Conservation (phyloP, 169 alveolate genomes). For the Eimeria acervulina region DNA sequence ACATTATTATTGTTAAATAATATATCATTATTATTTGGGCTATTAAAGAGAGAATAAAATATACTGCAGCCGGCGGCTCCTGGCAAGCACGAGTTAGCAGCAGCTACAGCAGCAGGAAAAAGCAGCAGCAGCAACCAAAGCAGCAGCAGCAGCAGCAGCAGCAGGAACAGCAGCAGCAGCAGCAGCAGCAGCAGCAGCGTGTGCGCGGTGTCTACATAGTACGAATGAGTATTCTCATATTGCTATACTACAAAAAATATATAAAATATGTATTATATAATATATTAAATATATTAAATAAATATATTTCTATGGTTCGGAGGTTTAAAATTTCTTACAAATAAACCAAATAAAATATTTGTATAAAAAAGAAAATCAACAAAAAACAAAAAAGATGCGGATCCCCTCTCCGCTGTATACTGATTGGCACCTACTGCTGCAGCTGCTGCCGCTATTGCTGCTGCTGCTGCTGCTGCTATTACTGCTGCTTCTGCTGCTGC, state of each 20-base stretch:
- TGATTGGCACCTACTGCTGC: not conserved
- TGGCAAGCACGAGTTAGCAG: not conserved
- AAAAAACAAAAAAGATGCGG: not conserved
- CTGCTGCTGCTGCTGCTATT: not conserved
- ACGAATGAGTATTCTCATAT: too few species aligned
- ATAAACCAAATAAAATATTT: not conserved
- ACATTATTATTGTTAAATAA: too few species aligned
- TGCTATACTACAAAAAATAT: not conserved
- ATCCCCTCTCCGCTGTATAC: not conserved
- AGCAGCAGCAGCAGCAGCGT: too few species aligned
- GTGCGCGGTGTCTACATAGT: not conserved
- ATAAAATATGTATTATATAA: not conserved
- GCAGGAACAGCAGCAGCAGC: not conserved
- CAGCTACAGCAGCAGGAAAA: too few species aligned
- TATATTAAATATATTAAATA: not conserved
- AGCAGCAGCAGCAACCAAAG: not conserved
- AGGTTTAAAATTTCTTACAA: too few species aligned
- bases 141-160: not conserved
- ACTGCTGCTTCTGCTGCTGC: constrained; percentile 17
- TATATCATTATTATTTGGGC: too few species aligned
- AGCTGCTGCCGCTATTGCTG: not conserved
- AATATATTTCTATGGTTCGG: too few species aligned
- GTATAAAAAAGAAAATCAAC: not conserved
- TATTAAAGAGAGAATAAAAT: too few species aligned
- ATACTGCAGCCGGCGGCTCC: not conserved